phyloP scores from a whole-genome alignment of 306 rosid species.

The Quercus parvula region DNA sequence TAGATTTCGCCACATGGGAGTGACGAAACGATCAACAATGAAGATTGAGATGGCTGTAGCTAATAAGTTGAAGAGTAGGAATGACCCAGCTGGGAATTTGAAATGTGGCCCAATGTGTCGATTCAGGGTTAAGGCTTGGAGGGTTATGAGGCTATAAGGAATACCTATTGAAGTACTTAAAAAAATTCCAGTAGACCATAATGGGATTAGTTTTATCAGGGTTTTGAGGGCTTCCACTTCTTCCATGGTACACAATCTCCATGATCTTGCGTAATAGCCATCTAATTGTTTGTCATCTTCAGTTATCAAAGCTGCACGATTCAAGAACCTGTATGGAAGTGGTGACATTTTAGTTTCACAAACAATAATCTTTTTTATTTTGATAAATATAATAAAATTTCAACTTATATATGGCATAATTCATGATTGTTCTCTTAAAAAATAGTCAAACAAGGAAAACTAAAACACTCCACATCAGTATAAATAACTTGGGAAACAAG shows the following conservation, averaged over 20 bases:
- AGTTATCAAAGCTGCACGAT: slow-evolving; percentile 25
- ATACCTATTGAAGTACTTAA: slow-evolving; percentile 16
- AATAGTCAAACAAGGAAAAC: no score
- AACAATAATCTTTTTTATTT: no score
- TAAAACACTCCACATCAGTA: no score
- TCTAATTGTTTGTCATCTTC: background rate
- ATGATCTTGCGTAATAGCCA: no score
- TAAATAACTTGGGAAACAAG: no score
- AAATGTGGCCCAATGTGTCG: slow-evolving; percentile 19
- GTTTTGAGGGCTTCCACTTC: slow-evolving; percentile 40
- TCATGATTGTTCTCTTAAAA: no score
- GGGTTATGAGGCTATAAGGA: slow-evolving; percentile 3
- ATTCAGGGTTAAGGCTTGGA: slow-evolving; percentile 33
- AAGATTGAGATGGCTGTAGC: slow-evolving; percentile 29
- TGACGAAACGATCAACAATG: slow-evolving; percentile 9
- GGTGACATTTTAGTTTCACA: no score
- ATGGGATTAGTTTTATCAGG: slow-evolving; percentile 18
- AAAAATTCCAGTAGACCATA: slow-evolving; percentile 31
- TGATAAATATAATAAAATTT: no score
- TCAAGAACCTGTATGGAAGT: slow-evolving; percentile 16
- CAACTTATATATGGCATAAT: no score
- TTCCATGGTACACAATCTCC: background rate
- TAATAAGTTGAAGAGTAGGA: slow-evolving; percentile 25
- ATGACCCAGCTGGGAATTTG: slow-evolving; percentile 26
- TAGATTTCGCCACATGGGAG: slow-evolving; percentile 1